A percentile compares a stretch with the other conserved stretches of the same genome.
These are phyloP conservation scores for Boletellus emodensis DNA, from an alignment of 768 basidiomycete species.

Conservation along the genomic window DNA sequence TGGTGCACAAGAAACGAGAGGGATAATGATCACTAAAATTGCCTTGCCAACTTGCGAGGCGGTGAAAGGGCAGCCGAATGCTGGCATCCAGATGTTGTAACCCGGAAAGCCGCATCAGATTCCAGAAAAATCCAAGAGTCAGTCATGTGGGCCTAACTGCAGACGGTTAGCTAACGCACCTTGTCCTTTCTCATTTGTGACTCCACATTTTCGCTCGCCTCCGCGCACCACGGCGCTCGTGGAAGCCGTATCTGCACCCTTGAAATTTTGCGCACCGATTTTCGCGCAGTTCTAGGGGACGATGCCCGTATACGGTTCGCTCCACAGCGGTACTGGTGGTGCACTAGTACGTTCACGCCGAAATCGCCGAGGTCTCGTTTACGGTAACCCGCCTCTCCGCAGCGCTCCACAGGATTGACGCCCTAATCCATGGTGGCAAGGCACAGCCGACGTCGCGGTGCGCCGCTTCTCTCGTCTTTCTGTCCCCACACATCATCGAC, in stretches of 20 bases:
- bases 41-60: constrained; percentile 3
- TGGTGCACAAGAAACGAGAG: neutral
- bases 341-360: neutral
- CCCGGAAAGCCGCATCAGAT: constrained; percentile 5
- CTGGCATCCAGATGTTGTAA: constrained; percentile 11
- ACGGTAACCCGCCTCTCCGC: constrained; percentile 1
- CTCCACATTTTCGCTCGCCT: neutral
- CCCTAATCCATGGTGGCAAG: neutral
- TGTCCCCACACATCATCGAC: neutral
- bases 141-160: neutral
- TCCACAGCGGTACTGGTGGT: neutral
- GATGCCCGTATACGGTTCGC: neutral
- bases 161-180: neutral
- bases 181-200: neutral
- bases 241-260: neutral
- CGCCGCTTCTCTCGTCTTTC: neutral
- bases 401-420: constrained; percentile 19
- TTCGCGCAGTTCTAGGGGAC: neutral
- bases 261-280: neutral
- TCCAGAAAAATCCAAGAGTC: neutral
- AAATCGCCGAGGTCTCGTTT: constrained; percentile 2
- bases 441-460: neutral
- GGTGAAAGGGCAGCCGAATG: constrained; percentile 3
- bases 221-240: neutral
- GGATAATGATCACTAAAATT: neutral